Evolutionary conservation across 1,284 basidiomycete species (phyloP), one percentile per base, ranked within the genome.

Genomic region (Rhodofomes roseus): DNA sequence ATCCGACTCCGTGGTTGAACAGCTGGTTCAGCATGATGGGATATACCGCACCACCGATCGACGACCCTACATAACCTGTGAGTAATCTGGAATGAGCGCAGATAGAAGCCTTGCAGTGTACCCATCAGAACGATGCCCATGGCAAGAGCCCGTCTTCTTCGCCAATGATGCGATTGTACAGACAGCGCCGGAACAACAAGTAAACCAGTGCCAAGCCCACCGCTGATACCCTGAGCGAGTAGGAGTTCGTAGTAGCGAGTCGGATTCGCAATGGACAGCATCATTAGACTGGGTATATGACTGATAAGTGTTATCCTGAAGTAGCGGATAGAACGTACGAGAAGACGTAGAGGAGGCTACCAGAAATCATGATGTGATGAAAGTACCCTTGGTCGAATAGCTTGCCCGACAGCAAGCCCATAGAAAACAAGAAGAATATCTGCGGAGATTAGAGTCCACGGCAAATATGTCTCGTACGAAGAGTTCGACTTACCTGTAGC

Each of bases 201-300:
- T 27, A 81, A 56, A 0, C 76, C 77, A 41, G 80, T 60, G 6
- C 76, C 78, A 59, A 83, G 76, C 11, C 71, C 64, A 1, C 81
- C 61, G 61, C 83, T 83, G 7, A 80, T 63, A 29, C 70, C 69
- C 65, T 72, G 70, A 1, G 64, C 43, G 9, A 71, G 64, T 46
- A 70, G 57, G 16, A 68, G 56, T 59, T 72, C 64, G 56, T 70
- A 71, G 56, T 69, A 72, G 25, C 64, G 50, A 29, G 60, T 36
- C 4, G 61, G 56, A 23, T 66, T 40, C 9, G 62, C 62, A 2
- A 72, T 51, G 5, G 70, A 71, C 18, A 68, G 57, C 69, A 72
- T 71, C 57, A 72, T 68, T 16, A 68, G 51, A 25, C 69, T 70
- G 39, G 14, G 22, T 5, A 18, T 22, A 16, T 34, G 8, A 12